Base-by-base conservation (phyloP, 345 rosid species). In the Hevea brasiliensis region DNA sequence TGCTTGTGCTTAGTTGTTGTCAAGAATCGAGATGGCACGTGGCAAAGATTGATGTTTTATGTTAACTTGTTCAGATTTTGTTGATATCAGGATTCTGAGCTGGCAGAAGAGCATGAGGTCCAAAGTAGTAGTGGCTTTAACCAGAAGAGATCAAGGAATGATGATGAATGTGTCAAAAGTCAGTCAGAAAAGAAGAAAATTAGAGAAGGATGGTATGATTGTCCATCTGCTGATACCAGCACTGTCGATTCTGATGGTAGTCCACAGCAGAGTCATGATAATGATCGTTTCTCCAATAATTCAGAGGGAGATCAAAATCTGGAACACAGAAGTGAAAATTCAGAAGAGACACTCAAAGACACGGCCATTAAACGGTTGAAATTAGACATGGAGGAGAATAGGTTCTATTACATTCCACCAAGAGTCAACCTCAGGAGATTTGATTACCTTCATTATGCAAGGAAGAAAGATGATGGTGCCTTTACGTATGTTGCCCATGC, bases 371-470 rank as follows among this genome's bases (percentile, higher is more conserved):
- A 82, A 67, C 78, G 47, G 67, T 61, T 94, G 76, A 88, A 82
- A 65, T 27, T 50, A 78, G 89, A 90, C 67, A 92, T 90, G 98
- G 90, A 81, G 70, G 92, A 88, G 72, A 82, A 88, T 51, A 77
- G 84, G 74, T 90, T 94, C 82, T 61, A 67, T 57, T 94, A 90
- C 79, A 87, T 90, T 69, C 89, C 93, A 1, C 93, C 97, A 2
- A 89, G 93, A 67, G 82, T 79, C 68, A 89, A 80, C 53, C 51
- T 84, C 44, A 90, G 84, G 81, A 84, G 88, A 78, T 64, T 74
- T 18, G 89, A 84, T 54, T 90, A 89, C 76, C 88, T 90, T 72
- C 93, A 87, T 15, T 88, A 89, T 27, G 81, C 37, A 24, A 86
- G 93, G 86, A 94, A 84, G 76, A 81, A 57, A 66, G 89, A 87